A percentile compares a stretch with the other conserved stretches of the same genome.
Conservation (phyloP, 148 eudicot species). For the Rhododendron molle region DNA sequence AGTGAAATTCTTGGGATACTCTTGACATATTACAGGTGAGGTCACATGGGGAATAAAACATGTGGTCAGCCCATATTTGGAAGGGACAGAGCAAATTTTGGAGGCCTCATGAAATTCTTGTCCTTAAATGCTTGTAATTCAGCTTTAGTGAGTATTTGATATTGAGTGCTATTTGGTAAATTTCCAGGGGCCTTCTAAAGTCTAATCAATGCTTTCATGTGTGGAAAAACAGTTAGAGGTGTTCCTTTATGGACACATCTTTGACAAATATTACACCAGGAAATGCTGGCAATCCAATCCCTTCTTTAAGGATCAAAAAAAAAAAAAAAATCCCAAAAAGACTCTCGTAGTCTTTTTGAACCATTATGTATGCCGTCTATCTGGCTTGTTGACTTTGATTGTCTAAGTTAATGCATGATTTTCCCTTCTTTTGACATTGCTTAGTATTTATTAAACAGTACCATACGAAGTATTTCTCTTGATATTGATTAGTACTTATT, state of each 20-base stretch:
- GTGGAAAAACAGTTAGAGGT: neutral
- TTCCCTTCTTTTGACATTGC: too few species aligned
- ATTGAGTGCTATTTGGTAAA: slow-evolving; percentile 3
- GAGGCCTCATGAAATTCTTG: neutral
- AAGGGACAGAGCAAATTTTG: neutral
- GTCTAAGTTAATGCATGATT: too few species aligned
- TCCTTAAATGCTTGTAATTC: neutral
- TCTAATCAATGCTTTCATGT: neutral
- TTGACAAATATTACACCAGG: slow-evolving; percentile 5
- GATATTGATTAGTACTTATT: too few species aligned
- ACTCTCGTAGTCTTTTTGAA: too few species aligned
- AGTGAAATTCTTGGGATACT: neutral
- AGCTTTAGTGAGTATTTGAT: neutral
- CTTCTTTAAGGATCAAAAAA: neutral
- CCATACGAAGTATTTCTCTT: too few species aligned
- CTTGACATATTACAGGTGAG: slow-evolving; percentile 1
- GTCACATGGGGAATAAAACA: slow-evolving; percentile 7
- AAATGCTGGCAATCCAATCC: slow-evolving; percentile 5
- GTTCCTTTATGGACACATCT: slow-evolving; percentile 7
- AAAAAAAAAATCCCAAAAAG: too few species aligned
- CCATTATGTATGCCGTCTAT: too few species aligned
- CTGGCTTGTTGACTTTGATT: too few species aligned
- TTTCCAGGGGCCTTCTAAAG: slow-evolving; percentile 7
- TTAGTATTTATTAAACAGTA: too few species aligned
- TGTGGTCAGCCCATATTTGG: neutral